These are phyloP conservation scores for Larix kaempferi DNA, from an alignment of 75 land plant genomes.

Conservation along the genomic window DNA sequence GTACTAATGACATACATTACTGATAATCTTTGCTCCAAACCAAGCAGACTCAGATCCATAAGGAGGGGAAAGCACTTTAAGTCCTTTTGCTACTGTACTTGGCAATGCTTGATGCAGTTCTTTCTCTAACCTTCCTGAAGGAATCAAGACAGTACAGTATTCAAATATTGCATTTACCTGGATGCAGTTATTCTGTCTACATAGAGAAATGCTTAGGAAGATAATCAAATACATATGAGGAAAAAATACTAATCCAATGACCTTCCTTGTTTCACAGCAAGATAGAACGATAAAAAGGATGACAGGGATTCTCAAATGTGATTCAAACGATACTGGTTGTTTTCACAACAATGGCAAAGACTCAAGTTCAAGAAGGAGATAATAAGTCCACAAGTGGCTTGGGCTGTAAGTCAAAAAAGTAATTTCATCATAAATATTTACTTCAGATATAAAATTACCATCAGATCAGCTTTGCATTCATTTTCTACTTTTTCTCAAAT, in stretches of 20 bases:
- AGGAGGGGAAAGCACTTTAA: constrained; percentile 69
- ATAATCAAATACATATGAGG: not conserved
- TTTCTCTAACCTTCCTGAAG: constrained; percentile 76
- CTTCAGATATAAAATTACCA: no score
- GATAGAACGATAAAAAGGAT: not conserved
- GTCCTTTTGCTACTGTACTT: constrained; percentile 37
- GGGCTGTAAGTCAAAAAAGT: not conserved
- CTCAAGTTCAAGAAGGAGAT: not conserved
- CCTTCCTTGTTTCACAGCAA: not conserved
- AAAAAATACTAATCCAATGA: not conserved
- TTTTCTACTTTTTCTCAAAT: no score
- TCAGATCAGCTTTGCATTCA: no score
- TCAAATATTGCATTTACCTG: not conserved
- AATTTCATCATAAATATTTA: no score
- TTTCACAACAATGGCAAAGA: not conserved
- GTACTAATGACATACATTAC: constrained; percentile 60
- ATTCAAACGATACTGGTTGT: not conserved
- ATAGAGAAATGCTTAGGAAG: not conserved
- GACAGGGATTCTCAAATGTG: not conserved
- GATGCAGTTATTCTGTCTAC: not conserved
- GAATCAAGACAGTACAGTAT: not conserved
- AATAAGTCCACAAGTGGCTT: not conserved
- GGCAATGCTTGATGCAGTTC: constrained; percentile 55
- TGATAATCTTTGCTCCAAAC: constrained; percentile 80
- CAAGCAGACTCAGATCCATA: constrained; percentile 78